These are phyloP conservation scores for Hemerocallis citrina DNA, from an alignment of 106 monocot species.

Conservation along the genomic window DNA sequence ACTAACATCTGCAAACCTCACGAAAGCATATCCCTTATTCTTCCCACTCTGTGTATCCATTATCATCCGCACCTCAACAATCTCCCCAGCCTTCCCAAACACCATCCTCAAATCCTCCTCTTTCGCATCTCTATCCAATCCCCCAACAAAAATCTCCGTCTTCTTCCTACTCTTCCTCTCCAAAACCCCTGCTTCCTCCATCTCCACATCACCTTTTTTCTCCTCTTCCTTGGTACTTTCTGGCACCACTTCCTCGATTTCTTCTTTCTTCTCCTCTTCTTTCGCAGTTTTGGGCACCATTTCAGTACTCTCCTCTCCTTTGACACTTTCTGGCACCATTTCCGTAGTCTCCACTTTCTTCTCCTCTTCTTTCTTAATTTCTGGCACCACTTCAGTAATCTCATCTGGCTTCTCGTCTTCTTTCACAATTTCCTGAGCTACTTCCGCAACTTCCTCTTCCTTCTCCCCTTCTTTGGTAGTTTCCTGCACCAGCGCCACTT, in stretches of 20 bases:
- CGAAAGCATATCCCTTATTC: conserved; percentile 85
- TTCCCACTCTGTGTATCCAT: conserved; percentile 58
- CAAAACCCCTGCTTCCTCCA: conserved; percentile 23
- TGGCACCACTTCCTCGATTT: background rate
- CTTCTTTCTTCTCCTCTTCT: conserved; percentile 2
- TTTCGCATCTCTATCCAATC: conserved; percentile 60
- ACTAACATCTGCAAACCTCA: conserved; percentile 48
- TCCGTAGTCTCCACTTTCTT: background rate
- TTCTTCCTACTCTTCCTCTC: conserved; percentile 58
- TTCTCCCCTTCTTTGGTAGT: too few relatives aligned
- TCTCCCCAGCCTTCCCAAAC: conserved; percentile 60
- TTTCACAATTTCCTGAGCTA: conserved; percentile 1
- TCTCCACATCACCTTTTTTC: conserved; percentile 3
- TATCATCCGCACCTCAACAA: conserved; percentile 74
- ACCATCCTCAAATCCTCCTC: conserved; percentile 80
- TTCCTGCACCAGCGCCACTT: too few relatives aligned
- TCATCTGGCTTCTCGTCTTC: too few relatives aligned
- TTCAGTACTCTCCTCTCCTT: too few relatives aligned
- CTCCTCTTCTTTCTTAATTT: background rate
- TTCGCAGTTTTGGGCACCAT: too few relatives aligned
- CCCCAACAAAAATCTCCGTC: conserved; percentile 84
- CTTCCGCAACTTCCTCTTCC: too few relatives aligned
- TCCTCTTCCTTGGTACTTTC: conserved; percentile 25
- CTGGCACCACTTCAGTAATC: background rate
- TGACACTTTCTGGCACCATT: too few relatives aligned